Base-by-base conservation (phyloP, 768 basidiomycete genomes). In the Auriscalpium orientale region DNA sequence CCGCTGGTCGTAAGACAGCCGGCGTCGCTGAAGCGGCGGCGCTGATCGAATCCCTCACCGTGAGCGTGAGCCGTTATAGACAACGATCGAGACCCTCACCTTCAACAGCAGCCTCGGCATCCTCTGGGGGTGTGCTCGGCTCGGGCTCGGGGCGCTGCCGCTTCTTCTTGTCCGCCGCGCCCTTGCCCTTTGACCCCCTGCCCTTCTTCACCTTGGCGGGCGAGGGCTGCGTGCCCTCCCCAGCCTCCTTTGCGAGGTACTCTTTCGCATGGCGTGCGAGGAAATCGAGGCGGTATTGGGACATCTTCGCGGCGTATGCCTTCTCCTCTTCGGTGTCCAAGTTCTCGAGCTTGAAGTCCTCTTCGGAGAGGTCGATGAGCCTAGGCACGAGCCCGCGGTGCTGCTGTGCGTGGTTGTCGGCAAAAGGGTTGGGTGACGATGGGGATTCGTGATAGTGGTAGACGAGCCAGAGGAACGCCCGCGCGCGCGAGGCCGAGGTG, bases 401-500 rank as follows among this genome's bases (percentile, higher is more conserved):
- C 22, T 56, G 56, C 16, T 40, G 57, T 8, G 68, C 56, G 43
- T 68, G 64, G 8, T 70, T 67, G 49, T 70, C 67, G 22, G 67
- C 62, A 61, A 76, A 78, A 1, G 76, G 72, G 53, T 78, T 78
- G 33, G 54, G 56, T 1, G 61, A 54, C 1, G 45, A 48, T 9
- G 68, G 60, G 16, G 62, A 62, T 62, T 80, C 78, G 62, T 78
- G 71, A 62, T 78, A 77, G 59, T 76, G 75, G 62, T 72, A 76
- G 50, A 76, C 64, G 28, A 79, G 68, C 72, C 75, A 76, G 28
- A 80, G 74, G 59, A 81, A 75, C 4, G 74, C 76, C 12, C 65
- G 68, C 0, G 78, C 77, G 15, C 78, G 74, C 38, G 73, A 70
- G 11, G 55, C 58, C 8, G 77, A 75, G 3, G 77, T 72, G 40